Evolutionary conservation across 2,329 filamentous ascomycete genomes (phyloP), one percentile per base, ranked within the genome.

Genomic region (Myrmaecium sp.): DNA sequence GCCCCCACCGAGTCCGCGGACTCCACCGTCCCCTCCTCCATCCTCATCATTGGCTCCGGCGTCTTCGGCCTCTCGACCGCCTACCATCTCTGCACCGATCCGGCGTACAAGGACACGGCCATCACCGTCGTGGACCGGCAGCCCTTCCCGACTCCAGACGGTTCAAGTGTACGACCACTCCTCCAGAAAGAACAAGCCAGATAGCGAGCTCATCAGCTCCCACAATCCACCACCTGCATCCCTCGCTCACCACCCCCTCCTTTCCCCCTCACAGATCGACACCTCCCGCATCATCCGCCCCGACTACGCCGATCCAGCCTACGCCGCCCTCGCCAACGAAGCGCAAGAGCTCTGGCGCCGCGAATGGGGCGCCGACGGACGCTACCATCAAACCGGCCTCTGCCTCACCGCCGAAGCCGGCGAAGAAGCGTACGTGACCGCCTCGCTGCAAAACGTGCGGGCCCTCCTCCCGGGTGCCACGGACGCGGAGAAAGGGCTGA

Each of bases 221-320:
- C 6, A n/a, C 14, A 10, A n/a, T 21, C 19, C 25, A 25, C 16
- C 24, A 14, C 23, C 6, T 9, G 12, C 19, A 26, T 17, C 28
- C 12, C 21, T 17, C 21, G 15, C 17, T 18, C 26, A 23, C 25
- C 12, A 13, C 13, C 23, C 26, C 22, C 26, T 19, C 24, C 11
- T 18, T 15, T 30, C 17, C 23, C 12, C 16, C 10, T 21, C 18
- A 15, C 21, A 54, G 50, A 54, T 72, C 33, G 69, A 74, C 44
- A 58, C 58, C 23, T 70, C 64, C 13, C 66, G 69, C 30, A 73
- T 74, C 36, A 59, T 74, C 26, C 62, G 69, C 17, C 63, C 74
- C 19, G 86, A 95, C 60, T 95, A 95, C 45, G 74, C 79, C 4
- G 73, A 86, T 43, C 57, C 68, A 0, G 66, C 73, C 13, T 95